Evolutionary conservation across 1,139 yeast species (phyloP).

Genomic region (Candida smagusa): DNA sequence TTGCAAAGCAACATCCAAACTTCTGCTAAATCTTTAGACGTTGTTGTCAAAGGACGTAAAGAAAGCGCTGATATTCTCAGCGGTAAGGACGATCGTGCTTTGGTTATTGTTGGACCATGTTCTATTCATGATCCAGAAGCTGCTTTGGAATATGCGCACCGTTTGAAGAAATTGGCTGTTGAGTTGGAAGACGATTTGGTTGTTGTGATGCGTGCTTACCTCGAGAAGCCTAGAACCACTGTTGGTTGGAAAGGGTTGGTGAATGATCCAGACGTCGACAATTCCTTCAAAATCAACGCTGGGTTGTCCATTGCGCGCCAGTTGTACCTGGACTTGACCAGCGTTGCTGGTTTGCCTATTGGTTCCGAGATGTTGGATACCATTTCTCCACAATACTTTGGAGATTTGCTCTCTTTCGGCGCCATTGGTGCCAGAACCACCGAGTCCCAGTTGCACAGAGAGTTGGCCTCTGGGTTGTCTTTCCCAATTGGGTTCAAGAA

Average conservation of each 20-base stretch:
- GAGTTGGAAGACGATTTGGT: slow-evolving; percentile 74
- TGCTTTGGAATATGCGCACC: slow-evolving; percentile 81
- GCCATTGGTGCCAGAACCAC: slow-evolving; percentile 99
- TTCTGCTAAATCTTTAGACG: slow-evolving; percentile 53
- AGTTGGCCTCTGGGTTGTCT: slow-evolving; percentile 90
- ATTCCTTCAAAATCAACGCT: slow-evolving; percentile 90
- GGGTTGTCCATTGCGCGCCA: slow-evolving; percentile 87
- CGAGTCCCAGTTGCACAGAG: slow-evolving; percentile 96
- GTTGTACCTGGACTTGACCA: slow-evolving; percentile 80
- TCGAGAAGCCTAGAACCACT: slow-evolving; percentile 97
- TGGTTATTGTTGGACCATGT: slow-evolving; percentile 92
- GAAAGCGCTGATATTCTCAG: slow-evolving; percentile 70
- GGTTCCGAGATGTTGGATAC: slow-evolving; percentile 98
- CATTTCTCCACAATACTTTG: slow-evolving; percentile 93
- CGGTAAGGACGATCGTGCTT: slow-evolving; percentile 74
- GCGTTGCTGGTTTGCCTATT: slow-evolving; percentile 70
- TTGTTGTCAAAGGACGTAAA: slow-evolving; percentile 74
- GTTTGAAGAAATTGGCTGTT: slow-evolving; percentile 62
- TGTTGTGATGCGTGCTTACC: slow-evolving; percentile 92
- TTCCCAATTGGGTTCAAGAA: slow-evolving; percentile 99
- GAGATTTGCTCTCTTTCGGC: slow-evolving; percentile 89
- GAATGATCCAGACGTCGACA: slow-evolving; percentile 94
- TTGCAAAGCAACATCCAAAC: slow-evolving; percentile 78
- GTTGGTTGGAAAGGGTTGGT: slow-evolving; percentile 99
- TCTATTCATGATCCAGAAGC: slow-evolving; percentile 90